Conservation (phyloP, 768 basidiomycete species). For the Tulasnella calospora region DNA sequence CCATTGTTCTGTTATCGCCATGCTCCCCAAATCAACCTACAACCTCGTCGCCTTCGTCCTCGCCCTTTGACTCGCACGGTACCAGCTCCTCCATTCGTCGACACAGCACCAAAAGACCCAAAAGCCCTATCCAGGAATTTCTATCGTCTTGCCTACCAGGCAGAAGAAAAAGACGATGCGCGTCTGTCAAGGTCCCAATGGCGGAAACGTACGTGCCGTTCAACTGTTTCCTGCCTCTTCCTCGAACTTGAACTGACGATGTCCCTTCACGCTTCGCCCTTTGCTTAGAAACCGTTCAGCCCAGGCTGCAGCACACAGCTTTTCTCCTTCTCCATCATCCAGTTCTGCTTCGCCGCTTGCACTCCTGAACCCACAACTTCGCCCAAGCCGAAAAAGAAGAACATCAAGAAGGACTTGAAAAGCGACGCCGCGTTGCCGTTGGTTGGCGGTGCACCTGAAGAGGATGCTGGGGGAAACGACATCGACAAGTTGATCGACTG, state of each 20-base stretch:
- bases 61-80: background rate
- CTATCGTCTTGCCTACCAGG: background rate
- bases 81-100: background rate
- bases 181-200: background rate
- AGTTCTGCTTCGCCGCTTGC: background rate
- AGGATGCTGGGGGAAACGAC: background rate
- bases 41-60: background rate
- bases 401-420: background rate
- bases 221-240: background rate
- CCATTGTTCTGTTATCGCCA: background rate
- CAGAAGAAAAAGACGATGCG: background rate
- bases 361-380: background rate
- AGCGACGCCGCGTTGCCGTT: background rate
- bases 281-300: background rate
- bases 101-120: background rate
- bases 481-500: background rate
- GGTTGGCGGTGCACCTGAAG: background rate
- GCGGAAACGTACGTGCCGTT: background rate
- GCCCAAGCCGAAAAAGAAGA: background rate
- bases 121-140: background rate
- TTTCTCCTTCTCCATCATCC: background rate
- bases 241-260: too few species aligned
- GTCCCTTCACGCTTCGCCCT: too few species aligned
- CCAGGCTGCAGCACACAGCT: background rate
- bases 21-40: background rate